These are phyloP conservation scores for Calonectria leucothoes DNA, from an alignment of 2,329 filamentous ascomycete species.

Conservation along the genomic window DNA sequence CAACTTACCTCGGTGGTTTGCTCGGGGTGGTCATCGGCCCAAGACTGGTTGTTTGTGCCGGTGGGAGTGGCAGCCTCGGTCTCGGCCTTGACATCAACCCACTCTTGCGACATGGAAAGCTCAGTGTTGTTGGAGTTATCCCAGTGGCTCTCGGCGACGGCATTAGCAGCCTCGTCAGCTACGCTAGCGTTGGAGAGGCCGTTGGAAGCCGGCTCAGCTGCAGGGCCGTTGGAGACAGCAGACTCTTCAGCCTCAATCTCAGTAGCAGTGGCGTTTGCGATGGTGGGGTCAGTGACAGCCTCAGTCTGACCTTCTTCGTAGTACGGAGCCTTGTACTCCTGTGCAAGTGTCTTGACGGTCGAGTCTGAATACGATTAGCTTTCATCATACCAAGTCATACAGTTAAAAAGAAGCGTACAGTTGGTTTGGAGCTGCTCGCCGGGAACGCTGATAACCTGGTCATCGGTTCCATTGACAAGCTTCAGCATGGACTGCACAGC, in stretches of 20 bases:
- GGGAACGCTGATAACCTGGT: constrained; percentile 73
- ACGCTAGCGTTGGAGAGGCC: constrained; percentile 63
- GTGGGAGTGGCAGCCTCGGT: constrained; percentile 77
- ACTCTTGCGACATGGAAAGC: constrained; percentile 69
- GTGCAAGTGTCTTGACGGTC: constrained; percentile 56
- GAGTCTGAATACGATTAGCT: constrained; percentile 47
- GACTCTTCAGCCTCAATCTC: constrained; percentile 69
- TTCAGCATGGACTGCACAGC: constrained; percentile 82
- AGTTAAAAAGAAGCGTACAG: constrained; percentile 64
- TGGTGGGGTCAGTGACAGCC: constrained; percentile 70
- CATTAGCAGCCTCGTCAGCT: constrained; percentile 65
- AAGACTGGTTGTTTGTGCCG: constrained; percentile 71
- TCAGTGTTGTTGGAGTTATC: constrained; percentile 61
- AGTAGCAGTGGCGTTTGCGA: constrained; percentile 74
- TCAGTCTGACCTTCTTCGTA: constrained; percentile 41
- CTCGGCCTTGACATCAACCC: constrained; percentile 78
- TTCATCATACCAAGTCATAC: not conserved
- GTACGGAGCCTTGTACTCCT: constrained; percentile 63
- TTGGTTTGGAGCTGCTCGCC: constrained; percentile 75
- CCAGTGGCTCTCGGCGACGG: constrained; percentile 75
- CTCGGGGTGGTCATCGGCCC: constrained; percentile 84
- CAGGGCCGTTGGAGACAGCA: constrained; percentile 54
- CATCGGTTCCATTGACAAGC: constrained; percentile 78
- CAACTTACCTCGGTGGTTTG: constrained; percentile 55
- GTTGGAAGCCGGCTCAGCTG: constrained; percentile 51